Percentiles rank a stretch among this genome's conserved stretches.
Conservation (phyloP, 257 asterid species). For the Primulina huaijiensis region DNA sequence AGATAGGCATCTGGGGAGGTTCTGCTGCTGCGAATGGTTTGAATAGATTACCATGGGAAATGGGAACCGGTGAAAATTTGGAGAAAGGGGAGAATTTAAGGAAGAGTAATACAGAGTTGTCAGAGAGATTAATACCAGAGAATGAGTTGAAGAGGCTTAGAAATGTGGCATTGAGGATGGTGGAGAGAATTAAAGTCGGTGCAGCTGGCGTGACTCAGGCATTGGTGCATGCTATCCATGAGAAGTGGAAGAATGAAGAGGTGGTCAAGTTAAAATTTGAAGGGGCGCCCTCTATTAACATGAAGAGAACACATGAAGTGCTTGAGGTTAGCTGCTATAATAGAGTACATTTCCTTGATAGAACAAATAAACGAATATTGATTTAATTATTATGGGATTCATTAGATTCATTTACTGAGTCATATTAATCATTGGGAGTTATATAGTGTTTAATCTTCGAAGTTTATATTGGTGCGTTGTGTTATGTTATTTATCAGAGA, state of each 20-base stretch:
- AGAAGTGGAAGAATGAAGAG: conserved; percentile 79
- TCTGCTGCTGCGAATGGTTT: conserved; percentile 22
- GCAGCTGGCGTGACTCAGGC: conserved; percentile 76
- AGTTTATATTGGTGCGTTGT: conserved; percentile 20
- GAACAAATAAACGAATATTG: too few species aligned
- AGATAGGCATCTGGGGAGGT: conserved; percentile 1
- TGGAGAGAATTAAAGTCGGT: conserved; percentile 78
- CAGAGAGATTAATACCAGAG: conserved; percentile 76
- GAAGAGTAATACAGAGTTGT: conserved; percentile 45
- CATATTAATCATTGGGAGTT: neutral
- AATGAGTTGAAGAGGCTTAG: conserved; percentile 76
- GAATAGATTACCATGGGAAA: conserved; percentile 59
- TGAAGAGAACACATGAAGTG: conserved; percentile 75
- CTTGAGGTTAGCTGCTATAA: conserved; percentile 62
- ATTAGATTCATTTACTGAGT: too few species aligned
- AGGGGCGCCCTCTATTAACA: conserved; percentile 77
- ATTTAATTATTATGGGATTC: too few species aligned
- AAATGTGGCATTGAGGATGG: conserved; percentile 67
- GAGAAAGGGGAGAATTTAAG: conserved; percentile 31
- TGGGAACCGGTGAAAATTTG: conserved; percentile 28
- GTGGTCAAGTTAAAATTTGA: conserved; percentile 79
- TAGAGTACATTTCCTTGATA: neutral
- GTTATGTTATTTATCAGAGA: conserved; percentile 49
- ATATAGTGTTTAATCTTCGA: neutral
- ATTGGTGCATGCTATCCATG: conserved; percentile 61